These are phyloP conservation scores for Gynandropsis gynandra DNA, from an alignment of 345 rosid species.

Conservation along the genomic window DNA sequence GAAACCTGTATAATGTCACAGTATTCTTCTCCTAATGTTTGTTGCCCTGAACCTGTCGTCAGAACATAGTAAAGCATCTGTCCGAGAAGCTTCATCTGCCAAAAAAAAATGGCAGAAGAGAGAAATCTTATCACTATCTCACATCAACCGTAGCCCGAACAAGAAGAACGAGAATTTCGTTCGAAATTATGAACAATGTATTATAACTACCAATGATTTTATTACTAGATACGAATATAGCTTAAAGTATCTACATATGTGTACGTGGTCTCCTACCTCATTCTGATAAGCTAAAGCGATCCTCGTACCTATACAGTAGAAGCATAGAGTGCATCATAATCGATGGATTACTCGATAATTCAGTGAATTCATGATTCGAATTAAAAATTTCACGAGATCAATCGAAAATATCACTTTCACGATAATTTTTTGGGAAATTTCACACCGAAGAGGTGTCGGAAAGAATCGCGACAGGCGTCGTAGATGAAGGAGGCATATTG, in stretches of 20 bases:
- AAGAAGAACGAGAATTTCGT: too few relatives aligned
- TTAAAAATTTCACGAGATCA: not conserved
- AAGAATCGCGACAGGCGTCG: conserved; percentile 93
- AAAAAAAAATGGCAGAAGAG: conserved; percentile 4
- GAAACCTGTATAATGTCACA: conserved; percentile 91
- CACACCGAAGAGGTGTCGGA: conserved; percentile 75
- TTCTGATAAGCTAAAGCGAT: conserved; percentile 83
- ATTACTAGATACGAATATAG: too few relatives aligned
- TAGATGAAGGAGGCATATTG: conserved; percentile 86
- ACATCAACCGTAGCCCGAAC: not conserved
- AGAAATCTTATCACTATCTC: not conserved
- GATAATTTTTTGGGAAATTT: not conserved
- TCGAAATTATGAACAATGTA: too few relatives aligned
- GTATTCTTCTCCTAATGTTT: conserved; percentile 92
- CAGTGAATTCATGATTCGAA: not conserved
- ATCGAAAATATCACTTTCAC: not conserved
- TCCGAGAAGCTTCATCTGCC: conserved; percentile 75
- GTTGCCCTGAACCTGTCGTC: conserved; percentile 92
- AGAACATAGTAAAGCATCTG: conserved; percentile 87
- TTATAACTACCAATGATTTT: too few relatives aligned
- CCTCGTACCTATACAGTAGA: conserved; percentile 50
- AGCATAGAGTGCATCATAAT: not conserved
- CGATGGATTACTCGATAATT: not conserved
- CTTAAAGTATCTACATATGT: too few relatives aligned
- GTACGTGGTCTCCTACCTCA: conserved; percentile 42